Conservation (phyloP, 2,329 filamentous ascomycete species). For the Epicoccum nigrum region DNA sequence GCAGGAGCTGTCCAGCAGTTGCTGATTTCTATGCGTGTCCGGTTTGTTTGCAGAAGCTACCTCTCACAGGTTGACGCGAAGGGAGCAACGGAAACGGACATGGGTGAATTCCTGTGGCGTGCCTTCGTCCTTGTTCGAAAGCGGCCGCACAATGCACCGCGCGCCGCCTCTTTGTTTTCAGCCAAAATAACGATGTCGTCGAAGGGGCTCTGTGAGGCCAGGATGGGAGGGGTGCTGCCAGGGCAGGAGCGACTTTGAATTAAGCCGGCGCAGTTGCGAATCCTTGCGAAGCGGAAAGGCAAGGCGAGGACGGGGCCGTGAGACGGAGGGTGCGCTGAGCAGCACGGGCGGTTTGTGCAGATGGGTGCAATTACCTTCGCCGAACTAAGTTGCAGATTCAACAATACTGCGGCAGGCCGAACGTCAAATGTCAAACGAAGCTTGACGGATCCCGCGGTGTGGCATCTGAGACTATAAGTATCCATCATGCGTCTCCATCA, state of each 20-base stretch:
- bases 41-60: slow-evolving; percentile 16
- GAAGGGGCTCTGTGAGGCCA: slow-evolving; percentile 1
- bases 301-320: slow-evolving; percentile 9
- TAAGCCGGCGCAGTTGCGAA: slow-evolving; percentile 10
- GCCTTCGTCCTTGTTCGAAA: slow-evolving; percentile 14
- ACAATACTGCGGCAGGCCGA: too few species aligned
- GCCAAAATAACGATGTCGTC: slow-evolving; percentile 15
- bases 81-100: slow-evolving; percentile 13
- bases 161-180: slow-evolving; percentile 15
- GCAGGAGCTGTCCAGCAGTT: slow-evolving; percentile 7
- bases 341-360: slow-evolving; percentile 7
- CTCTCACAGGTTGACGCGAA: slow-evolving; percentile 11
- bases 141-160: slow-evolving; percentile 18
- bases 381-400: not conserved
- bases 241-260: slow-evolving; percentile 13
- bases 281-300: slow-evolving; percentile 15
- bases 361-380: not conserved
- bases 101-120: slow-evolving; percentile 11
- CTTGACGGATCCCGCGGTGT: slow-evolving; percentile 3
- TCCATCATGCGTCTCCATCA: slow-evolving; percentile 15
- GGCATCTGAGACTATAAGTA: slow-evolving; percentile 17
- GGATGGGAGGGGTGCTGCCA: slow-evolving; percentile 8
- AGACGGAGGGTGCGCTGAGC: slow-evolving; percentile 13
- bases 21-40: slow-evolving; percentile 15
- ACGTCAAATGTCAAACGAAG: too few species aligned